Evolutionary conservation across 352 stramenopile genomes (phyloP), one percentile per base, ranked within the genome.

Genomic region (Thraustotheca clavata): DNA sequence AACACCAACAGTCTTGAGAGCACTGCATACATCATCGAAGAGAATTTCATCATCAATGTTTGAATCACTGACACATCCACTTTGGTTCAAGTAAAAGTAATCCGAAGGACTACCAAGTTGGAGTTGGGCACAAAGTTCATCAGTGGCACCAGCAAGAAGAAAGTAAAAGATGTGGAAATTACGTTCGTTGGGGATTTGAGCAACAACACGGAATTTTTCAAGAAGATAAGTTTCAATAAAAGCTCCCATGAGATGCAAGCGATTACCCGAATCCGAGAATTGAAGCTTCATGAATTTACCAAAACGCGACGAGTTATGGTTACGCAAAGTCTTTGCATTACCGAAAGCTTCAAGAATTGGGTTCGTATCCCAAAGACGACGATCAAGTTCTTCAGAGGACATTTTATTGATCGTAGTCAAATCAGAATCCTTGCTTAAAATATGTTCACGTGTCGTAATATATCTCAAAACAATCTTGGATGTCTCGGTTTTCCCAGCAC

Each of bases 91-190:
- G 68, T 95, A 95, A 18, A 76, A 68, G 46, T 83, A 96, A 38
- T 86, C 75, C 32, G 81, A 65, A 14, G 79, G 72, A 0, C 70
- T 18, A 61, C 79, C 71, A 22, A 94, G 71, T 61, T 86, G 70
- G n/a, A 94, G 62, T 50, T 90, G 71, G 16, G 71, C 69, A 0
- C 67, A 48, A 54, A 94, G 48, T n/a, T 77, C 61, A 61, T 89
- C 76, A 41, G 83, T 72, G 18, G 84, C 86, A 50, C 83, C 84
- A 0, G 81, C 77, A 6, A 95, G 73, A 61, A 96, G 63, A 33
- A 94, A 91, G 77, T 96, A 96, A 46, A 96, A 94, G 59, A 96
- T 89, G 70, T 96, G 88, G 68, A 94, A 96, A 71, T 96, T 96
- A 41, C 87, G 84, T 41, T 95, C 88, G 39, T 82, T 86, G 0